phyloP scores from a whole-genome alignment of 2,329 filamentous ascomycete species.

The Aspergillus quadricinctus region DNA sequence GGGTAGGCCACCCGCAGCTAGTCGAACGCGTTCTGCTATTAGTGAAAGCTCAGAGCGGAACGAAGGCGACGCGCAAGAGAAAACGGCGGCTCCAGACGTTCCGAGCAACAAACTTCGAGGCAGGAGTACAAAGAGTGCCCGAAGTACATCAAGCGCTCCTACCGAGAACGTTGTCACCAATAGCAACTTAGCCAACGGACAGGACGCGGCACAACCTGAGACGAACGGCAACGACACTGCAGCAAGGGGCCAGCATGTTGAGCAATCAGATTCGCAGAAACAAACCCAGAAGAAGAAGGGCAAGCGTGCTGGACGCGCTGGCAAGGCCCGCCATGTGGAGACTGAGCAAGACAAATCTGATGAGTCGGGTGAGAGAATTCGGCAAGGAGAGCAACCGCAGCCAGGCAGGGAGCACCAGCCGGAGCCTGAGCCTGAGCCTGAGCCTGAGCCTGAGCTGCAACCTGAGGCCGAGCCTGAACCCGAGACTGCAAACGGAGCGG shows the following conservation, averaged over 20 bases:
- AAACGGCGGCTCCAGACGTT: not conserved
- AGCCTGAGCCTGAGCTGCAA: constrained; percentile 8
- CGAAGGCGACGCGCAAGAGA: not conserved
- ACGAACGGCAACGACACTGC: constrained; percentile 1
- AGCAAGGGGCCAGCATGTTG: not conserved
- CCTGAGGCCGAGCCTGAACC: constrained; percentile 8
- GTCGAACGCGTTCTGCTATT: not conserved
- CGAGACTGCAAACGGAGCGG: not conserved
- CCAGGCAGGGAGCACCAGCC: not conserved
- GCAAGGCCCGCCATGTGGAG: constrained; percentile 1
- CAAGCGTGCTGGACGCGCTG: constrained; percentile 14
- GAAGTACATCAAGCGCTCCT: constrained; percentile 1
- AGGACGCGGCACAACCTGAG: not conserved
- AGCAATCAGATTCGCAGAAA: not conserved
- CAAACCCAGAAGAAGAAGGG: constrained; percentile 7
- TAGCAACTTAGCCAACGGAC: not conserved
- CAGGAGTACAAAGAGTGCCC: constrained; percentile 6
- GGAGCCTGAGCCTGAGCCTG: constrained; percentile 9
- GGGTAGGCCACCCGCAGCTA: constrained; percentile 6
- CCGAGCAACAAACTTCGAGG: constrained; percentile 5
- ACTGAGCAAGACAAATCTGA: not conserved
- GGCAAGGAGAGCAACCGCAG: not conserved
- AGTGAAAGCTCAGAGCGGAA: not conserved
- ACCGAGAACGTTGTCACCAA: not conserved
- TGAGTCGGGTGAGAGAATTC: not conserved